These are phyloP conservation scores for Echites panduratus DNA, from an alignment of 257 asterid genomes.

Conservation along the genomic window DNA sequence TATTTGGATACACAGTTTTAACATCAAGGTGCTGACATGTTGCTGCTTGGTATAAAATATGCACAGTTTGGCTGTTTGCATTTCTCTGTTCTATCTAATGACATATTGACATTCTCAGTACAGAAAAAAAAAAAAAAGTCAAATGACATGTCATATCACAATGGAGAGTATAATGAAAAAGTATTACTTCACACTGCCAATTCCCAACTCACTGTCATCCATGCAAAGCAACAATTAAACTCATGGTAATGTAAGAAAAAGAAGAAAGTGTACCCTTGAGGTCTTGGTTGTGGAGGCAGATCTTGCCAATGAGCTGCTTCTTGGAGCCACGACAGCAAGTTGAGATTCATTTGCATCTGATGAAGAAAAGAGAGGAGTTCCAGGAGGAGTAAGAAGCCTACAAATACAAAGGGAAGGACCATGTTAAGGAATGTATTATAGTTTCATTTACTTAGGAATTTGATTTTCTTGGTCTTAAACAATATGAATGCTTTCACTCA, in stretches of 20 bases:
- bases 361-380: constrained; percentile 85
- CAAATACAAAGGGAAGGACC: constrained; percentile 12
- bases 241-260: neutral
- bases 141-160: neutral
- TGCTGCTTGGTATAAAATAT: neutral
- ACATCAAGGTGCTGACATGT: neutral
- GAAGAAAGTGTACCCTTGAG: constrained; percentile 61
- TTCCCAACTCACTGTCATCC: neutral
- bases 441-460: neutral
- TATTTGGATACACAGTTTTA: neutral
- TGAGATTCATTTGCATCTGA: constrained; percentile 62
- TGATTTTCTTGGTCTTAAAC: neutral
- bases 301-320: constrained; percentile 57
- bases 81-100: neutral
- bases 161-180: neutral
- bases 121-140: too few species aligned
- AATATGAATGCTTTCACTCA: neutral
- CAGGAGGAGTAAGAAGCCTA: constrained; percentile 99
- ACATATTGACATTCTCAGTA: neutral
- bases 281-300: constrained; percentile 72
- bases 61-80: neutral
- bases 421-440: neutral
- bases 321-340: constrained; percentile 47
- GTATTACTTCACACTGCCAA: neutral
- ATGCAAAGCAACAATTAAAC: neutral